These are phyloP conservation scores for Sugiyamaella americana DNA, from an alignment of 805 yeast species.

Conservation along the genomic window DNA sequence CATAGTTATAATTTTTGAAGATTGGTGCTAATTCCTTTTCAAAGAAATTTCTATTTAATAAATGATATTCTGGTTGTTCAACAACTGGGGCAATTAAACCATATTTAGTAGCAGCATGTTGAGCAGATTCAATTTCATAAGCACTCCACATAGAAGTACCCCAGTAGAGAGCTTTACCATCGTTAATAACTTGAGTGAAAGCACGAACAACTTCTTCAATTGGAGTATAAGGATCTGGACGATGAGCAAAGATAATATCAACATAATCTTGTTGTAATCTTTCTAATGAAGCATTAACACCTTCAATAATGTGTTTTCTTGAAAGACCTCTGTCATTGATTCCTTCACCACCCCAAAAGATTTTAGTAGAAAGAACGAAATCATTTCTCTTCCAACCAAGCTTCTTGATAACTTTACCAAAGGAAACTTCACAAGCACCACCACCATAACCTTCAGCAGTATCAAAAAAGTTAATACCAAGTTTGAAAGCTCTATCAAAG, in stretches of 20 bases:
- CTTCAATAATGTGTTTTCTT: constrained; percentile 30
- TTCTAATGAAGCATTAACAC: constrained; percentile 26
- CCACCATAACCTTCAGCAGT: constrained; percentile 30
- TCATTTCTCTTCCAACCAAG: constrained; percentile 29
- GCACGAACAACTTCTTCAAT: constrained; percentile 32
- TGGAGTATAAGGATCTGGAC: constrained; percentile 28
- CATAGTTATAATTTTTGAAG: constrained; percentile 27
- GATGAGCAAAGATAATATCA: constrained; percentile 31
- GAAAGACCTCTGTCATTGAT: constrained; percentile 29
- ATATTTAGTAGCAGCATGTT: constrained; percentile 30
- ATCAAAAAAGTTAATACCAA: constrained; percentile 31
- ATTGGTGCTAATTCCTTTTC: constrained; percentile 29
- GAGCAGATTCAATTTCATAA: constrained; percentile 31
- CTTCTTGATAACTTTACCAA: constrained; percentile 28
- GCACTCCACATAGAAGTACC: constrained; percentile 32
- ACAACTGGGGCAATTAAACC: constrained; percentile 29
- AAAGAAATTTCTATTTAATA: constrained; percentile 25
- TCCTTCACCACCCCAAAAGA: constrained; percentile 28
- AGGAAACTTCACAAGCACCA: constrained; percentile 27
- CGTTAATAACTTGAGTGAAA: constrained; percentile 28
- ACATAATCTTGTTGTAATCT: constrained; percentile 31
- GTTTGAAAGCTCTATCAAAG: constrained; percentile 29
- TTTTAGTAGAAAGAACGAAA: constrained; percentile 30
- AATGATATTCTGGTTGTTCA: constrained; percentile 29
- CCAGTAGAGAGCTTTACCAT: constrained; percentile 32